Evolutionary conservation across 75 land plant genomes (phyloP).

Genomic region (Gnetum montanum): DNA sequence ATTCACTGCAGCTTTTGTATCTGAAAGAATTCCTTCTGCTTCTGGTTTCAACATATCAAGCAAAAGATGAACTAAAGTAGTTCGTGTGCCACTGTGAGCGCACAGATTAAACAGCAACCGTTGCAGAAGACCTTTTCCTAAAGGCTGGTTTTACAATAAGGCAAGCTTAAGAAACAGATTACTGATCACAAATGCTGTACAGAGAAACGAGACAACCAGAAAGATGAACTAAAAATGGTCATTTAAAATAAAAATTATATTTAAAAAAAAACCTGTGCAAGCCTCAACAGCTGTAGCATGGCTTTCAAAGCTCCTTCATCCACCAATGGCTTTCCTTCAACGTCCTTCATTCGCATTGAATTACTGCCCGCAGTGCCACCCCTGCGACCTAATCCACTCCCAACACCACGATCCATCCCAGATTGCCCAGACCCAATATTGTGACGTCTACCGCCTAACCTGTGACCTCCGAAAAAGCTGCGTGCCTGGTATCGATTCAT

Average conservation of each 20-base stretch:
- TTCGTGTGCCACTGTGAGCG: slow-evolving; percentile 46
- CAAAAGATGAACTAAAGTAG: slow-evolving; percentile 33
- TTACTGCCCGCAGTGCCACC: slow-evolving; percentile 27
- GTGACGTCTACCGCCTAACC: slow-evolving; percentile 53
- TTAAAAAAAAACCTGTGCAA: slow-evolving; percentile 67
- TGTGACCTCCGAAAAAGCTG: slow-evolving; percentile 56
- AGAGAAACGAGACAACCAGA: too few species aligned
- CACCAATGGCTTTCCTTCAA: slow-evolving; percentile 83
- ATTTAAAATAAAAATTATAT: not conserved
- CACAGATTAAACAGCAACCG: slow-evolving; percentile 61
- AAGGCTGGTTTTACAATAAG: slow-evolving; percentile 42
- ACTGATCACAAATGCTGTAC: not conserved
- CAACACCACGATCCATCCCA: slow-evolving; percentile 67
- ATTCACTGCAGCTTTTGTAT: slow-evolving; percentile 19
- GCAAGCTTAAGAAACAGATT: not conserved
- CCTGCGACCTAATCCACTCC: slow-evolving; percentile 51
- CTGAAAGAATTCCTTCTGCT: slow-evolving; percentile 19
- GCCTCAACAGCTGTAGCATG: slow-evolving; percentile 64
- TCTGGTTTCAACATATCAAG: slow-evolving; percentile 61
- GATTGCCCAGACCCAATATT: slow-evolving; percentile 51
- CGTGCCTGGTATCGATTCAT: slow-evolving; percentile 70
- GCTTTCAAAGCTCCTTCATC: slow-evolving; percentile 73
- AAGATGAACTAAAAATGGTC: too few species aligned
- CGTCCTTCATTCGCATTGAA: slow-evolving; percentile 49
- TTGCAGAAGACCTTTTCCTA: slow-evolving; percentile 58